Percentiles rank a stretch among this genome's conserved stretches.
phyloP scores from a whole-genome alignment of 495 filamentous ascomycete genomes.

The Penicillium atrosanguineum region DNA sequence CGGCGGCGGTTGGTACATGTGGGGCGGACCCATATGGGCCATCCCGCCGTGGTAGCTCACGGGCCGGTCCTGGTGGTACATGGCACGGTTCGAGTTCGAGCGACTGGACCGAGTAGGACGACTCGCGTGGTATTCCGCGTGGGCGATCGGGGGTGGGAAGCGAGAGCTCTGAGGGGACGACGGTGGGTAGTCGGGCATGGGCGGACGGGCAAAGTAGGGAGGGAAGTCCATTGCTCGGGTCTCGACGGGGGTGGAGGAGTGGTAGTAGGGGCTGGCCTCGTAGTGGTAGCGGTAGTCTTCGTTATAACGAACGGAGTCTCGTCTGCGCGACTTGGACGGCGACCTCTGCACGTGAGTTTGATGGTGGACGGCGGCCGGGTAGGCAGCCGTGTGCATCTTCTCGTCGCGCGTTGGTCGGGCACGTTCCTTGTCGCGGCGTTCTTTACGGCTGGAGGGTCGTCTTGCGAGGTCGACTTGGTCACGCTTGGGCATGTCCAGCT shows the following conservation, averaged over 20 bases:
- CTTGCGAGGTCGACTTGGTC: constrained; percentile 25
- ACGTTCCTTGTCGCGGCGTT: constrained; percentile 35
- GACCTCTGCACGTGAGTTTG: constrained; percentile 32
- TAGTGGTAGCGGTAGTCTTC: constrained; percentile 33
- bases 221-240: constrained; percentile 29
- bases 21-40: constrained; percentile 28
- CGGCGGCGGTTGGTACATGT: constrained; percentile 30
- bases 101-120: constrained; percentile 28
- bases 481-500: constrained; percentile 34
- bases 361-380: constrained; percentile 27
- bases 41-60: constrained; percentile 43
- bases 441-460: constrained; percentile 34
- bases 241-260: constrained; percentile 32
- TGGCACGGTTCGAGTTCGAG: constrained; percentile 34
- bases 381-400: constrained; percentile 39
- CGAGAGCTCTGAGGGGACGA: constrained; percentile 29
- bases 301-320: constrained; percentile 31
- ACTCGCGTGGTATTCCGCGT: constrained; percentile 27
- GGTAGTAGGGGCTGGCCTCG: constrained; percentile 28
- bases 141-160: constrained; percentile 20
- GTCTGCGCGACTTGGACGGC: constrained; percentile 35
- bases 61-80: constrained; percentile 38
- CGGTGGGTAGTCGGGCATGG: constrained; percentile 34
- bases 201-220: constrained; percentile 24
- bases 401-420: constrained; percentile 32